A percentile compares a stretch with the other conserved stretches of the same genome.
These are phyloP conservation scores for Aspergillus puulaauensis DNA, from an alignment of 2,329 filamentous ascomycete species.

Conservation along the genomic window DNA sequence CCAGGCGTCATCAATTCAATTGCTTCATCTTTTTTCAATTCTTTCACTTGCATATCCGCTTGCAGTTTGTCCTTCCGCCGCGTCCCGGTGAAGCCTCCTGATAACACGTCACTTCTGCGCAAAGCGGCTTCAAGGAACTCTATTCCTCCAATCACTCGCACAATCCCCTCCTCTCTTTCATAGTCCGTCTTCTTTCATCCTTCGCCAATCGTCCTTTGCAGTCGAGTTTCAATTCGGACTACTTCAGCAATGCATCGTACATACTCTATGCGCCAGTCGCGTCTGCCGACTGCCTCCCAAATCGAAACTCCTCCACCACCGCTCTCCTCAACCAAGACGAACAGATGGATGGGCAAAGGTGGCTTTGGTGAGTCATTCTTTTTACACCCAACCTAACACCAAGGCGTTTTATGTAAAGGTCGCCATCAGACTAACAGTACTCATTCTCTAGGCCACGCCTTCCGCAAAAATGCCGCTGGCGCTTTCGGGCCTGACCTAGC, in stretches of 20 bases:
- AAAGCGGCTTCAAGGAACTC: slow-evolving; percentile 22
- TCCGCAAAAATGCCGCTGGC: slow-evolving; percentile 52
- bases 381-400: slow-evolving; percentile 13
- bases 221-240: neutral
- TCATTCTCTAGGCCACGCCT: slow-evolving; percentile 59
- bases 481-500: slow-evolving; percentile 76
- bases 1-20: neutral
- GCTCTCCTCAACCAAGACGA: slow-evolving; percentile 84
- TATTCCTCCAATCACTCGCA: slow-evolving; percentile 4
- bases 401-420: neutral
- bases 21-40: neutral
- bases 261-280: slow-evolving; percentile 96
- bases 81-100: slow-evolving; percentile 22
- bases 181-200: neutral
- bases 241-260: slow-evolving; percentile 80
- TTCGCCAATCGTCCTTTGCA: neutral
- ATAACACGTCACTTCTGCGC: slow-evolving; percentile 36
- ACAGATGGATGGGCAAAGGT: slow-evolving; percentile 81
- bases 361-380: slow-evolving; percentile 69
- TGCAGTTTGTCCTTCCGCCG: slow-evolving; percentile 28
- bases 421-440: neutral
- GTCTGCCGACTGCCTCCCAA: slow-evolving; percentile 91
- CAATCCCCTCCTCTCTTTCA: slow-evolving; percentile 3
- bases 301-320: slow-evolving; percentile 91
- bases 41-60: slow-evolving; percentile 7